Percentiles rank a stretch among this genome's conserved stretches.
Conservation (phyloP, 2,329 filamentous ascomycete genomes). For the Colletotrichum gloeosporioides region DNA sequence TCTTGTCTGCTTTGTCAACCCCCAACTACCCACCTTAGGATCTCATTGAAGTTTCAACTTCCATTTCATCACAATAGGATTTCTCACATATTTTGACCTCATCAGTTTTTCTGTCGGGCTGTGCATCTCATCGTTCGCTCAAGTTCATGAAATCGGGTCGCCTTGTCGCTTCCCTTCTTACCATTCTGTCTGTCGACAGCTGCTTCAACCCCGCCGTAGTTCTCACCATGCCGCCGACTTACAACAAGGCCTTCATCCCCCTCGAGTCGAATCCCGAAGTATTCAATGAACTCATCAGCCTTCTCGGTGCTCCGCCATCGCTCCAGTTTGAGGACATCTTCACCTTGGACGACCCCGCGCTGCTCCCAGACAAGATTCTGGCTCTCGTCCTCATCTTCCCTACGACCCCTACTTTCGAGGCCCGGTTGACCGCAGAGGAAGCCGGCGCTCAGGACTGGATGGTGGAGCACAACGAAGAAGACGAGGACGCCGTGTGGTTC, state of each 20-base stretch:
- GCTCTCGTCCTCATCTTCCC: slow-evolving; percentile 75
- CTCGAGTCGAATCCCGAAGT: slow-evolving; percentile 64
- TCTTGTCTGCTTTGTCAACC: not conserved
- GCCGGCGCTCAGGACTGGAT: slow-evolving; percentile 15
- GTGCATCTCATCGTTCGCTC: not conserved
- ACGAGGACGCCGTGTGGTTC: slow-evolving; percentile 74
- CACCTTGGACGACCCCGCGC: slow-evolving; percentile 71
- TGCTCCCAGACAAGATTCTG: slow-evolving; percentile 61
- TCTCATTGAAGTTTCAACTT: not conserved
- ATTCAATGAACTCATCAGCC: slow-evolving; percentile 68
- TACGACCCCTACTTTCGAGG: slow-evolving; percentile 65
- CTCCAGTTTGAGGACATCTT: slow-evolving; percentile 74
- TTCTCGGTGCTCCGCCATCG: slow-evolving; percentile 62
- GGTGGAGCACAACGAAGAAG: slow-evolving; percentile 40
- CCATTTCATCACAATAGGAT: not conserved
- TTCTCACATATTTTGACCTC: not conserved
- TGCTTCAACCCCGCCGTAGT: not conserved
- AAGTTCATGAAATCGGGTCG: not conserved
- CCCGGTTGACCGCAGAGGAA: slow-evolving; percentile 44
- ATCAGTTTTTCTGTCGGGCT: not conserved
- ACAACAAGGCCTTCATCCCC: slow-evolving; percentile 33
- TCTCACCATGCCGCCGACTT: slow-evolving; percentile 5
- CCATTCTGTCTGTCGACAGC: not conserved
- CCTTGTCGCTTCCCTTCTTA: not conserved
- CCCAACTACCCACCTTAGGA: not conserved